Conservation (phyloP, 371 early-diverging fungal genomes). For the Nosema granulosis region DNA sequence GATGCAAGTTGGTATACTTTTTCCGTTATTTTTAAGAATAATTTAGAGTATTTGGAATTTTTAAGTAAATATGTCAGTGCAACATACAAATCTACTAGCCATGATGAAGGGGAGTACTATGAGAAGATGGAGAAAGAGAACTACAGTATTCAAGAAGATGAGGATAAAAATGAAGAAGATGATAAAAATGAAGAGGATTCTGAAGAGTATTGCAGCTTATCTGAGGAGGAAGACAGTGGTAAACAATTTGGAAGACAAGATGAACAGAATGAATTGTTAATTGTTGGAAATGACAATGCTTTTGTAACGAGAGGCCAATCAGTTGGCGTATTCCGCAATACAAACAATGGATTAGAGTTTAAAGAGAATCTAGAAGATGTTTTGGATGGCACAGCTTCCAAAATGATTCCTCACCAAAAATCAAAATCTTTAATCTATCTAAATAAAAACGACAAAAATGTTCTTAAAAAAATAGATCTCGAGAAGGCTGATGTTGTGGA, state of each 20-base stretch:
- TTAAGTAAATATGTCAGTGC: constrained; percentile 54
- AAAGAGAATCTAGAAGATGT: constrained; percentile 59
- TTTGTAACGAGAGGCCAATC: constrained; percentile 66
- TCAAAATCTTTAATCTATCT: constrained; percentile 54
- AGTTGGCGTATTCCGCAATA: constrained; percentile 65
- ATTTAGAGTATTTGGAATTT: constrained; percentile 63
- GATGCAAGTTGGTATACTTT: constrained; percentile 56
- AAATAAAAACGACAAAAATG: constrained; percentile 68
- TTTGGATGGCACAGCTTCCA: constrained; percentile 50
- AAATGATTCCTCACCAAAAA: constrained; percentile 61
- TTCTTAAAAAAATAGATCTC: constrained; percentile 78
- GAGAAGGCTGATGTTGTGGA: constrained; percentile 82
- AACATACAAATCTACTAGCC: constrained; percentile 27
- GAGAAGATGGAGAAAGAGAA: constrained; percentile 55
- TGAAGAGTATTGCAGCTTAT: constrained; percentile 11
- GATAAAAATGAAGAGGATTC: constrained; percentile 29
- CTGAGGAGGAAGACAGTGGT: constrained; percentile 28
- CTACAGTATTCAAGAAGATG: constrained; percentile 36
- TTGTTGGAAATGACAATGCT: constrained; percentile 59
- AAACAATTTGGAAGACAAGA: constrained; percentile 21
- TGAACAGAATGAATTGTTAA: constrained; percentile 58
- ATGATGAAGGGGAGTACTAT: constrained; percentile 54
- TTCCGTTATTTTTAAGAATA: constrained; percentile 56
- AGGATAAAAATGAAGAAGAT: constrained; percentile 34
- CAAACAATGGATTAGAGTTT: constrained; percentile 60